Evolutionary conservation across 768 basidiomycete species (phyloP), one percentile per base, ranked within the genome.

Genomic region (Ramaria rubella): DNA sequence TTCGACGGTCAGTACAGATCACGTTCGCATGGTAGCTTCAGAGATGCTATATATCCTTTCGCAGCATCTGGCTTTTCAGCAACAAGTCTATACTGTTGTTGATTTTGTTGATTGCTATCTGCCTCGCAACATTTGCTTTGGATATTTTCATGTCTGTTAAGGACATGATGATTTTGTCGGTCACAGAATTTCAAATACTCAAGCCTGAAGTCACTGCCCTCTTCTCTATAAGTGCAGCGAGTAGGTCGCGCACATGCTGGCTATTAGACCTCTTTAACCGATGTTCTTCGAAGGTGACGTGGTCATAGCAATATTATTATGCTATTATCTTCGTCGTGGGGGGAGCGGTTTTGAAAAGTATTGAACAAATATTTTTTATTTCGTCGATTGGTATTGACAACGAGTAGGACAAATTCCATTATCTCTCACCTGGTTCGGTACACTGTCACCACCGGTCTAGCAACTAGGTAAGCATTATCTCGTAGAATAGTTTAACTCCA

Each of bases 21-120:
- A n/a, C 44, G 12, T 45, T 26, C 12, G n/a, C n/a, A 7, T 6
- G n/a, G n/a, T n/a, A n/a, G n/a, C n/a, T n/a, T n/a, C n/a, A 30
- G 49, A 11, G 19, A 27, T 33, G 38, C 30, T 17, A 11, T 21
- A 29, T 42, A 23, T 14, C 23, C 2, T 24, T 29, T 7, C 9
- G 36, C 36, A 54, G 52, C 19, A 54, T 54, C 23, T 54, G 38
- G 33, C 17, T 54, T n/a, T 54, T 54, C 36, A 54, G 52, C 26
- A 30, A 30, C 27, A 38, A 27, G 27, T 42, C 40, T 43, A 38
- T 40, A 24, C 36, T 38, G 11, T 26, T 54, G 9, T 14, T 54
- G 5, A 2, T 54, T 27, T 54, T 54, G 21, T 26, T 54, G 40
- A 42, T n/a, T 7, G 21, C 38, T 11, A 21, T 54, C 2, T 54